Evolutionary conservation across 2,329 filamentous ascomycete genomes (phyloP), one percentile per base, ranked within the genome.

Genomic region (Cladobotryum mycophilum): DNA sequence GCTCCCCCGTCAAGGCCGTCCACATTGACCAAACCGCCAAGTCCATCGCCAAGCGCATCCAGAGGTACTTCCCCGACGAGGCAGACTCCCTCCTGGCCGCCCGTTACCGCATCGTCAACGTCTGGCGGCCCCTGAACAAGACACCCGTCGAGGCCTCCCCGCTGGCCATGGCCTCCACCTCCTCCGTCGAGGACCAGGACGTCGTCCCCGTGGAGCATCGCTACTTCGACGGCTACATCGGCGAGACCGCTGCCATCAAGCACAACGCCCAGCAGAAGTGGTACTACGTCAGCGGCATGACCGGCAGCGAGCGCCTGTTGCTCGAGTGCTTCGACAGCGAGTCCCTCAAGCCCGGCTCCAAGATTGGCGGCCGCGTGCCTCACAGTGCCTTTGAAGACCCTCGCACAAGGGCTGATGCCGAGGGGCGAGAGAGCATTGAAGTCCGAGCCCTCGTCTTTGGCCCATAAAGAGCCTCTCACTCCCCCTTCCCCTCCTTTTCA

Each of bases 391-490:
- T 96, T 68, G 73, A 77, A 37, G 86, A 96, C 64, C 85, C 87
- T 2, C 73, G 84, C 53, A 89, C 86, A 1, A 79, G 82, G 3
- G 70, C 76, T 15, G 86, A 84, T 42, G 88, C 86, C 4, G 81
- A 83, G 56, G 80, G 79, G 0, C 78, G 90, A 57, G 88, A 95
- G 74, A 95, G 89, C 64, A 95, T 96, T 64, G 91, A 96, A 68
- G 87, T 96, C 14, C 78, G 91, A 59, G 84, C 88, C 35, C 73
- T 96, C 66, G 86, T 96, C 0, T 95, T 96, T 75, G 87, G 86
- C 1, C 73, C 76, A 13, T 79, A 56, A 70, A 15, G 0, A 2
- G 20, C 2, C 11, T 3, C 14, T 20, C 20, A 20, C 3, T 30
- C 25, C 25, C 3, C 25, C 22, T 25, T 25, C 7, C 7, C 25